Percentiles rank a stretch among this genome's conserved stretches.
Conservation (phyloP, 345 rosid species). For the Reutealis trisperma region DNA sequence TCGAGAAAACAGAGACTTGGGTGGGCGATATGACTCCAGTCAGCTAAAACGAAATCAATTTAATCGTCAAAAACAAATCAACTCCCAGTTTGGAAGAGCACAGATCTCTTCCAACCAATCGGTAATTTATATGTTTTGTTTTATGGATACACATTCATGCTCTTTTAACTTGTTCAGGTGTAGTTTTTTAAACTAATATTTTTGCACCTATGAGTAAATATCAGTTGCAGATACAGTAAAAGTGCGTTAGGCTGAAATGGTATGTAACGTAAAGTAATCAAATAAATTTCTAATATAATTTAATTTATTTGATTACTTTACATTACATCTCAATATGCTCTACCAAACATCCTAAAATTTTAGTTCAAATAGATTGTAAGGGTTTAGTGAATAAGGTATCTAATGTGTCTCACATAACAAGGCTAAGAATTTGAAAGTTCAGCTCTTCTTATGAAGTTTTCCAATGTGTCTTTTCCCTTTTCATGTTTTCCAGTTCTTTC, state of each 20-base stretch:
- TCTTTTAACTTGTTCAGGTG: background rate
- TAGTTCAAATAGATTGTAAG: background rate
- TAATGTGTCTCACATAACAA: background rate
- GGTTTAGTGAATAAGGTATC: background rate
- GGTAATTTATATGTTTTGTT: slow-evolving; percentile 27
- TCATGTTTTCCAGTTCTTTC: background rate
- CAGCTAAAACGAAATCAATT: slow-evolving; percentile 49
- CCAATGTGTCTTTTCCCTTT: too few relatives aligned
- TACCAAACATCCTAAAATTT: too few relatives aligned
- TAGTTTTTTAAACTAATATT: background rate
- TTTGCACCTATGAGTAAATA: background rate
- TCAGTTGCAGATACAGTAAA: background rate
- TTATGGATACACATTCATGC: background rate
- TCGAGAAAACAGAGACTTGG: slow-evolving; percentile 51
- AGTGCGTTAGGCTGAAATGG: too few relatives aligned
- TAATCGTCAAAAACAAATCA: slow-evolving; percentile 50
- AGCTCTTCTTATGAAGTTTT: background rate
- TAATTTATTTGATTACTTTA: too few relatives aligned
- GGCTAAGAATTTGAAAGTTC: background rate
- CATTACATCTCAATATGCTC: too few relatives aligned
- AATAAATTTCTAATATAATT: too few relatives aligned
- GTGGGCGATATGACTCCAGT: slow-evolving; percentile 44
- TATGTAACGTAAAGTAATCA: too few relatives aligned
- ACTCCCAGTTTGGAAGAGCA: slow-evolving; percentile 44
- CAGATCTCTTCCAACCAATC: slow-evolving; percentile 57